Evolutionary conservation across 305 asterid genomes (phyloP), one percentile per base, ranked within the genome.

Genomic region (Rubia peregrina): DNA sequence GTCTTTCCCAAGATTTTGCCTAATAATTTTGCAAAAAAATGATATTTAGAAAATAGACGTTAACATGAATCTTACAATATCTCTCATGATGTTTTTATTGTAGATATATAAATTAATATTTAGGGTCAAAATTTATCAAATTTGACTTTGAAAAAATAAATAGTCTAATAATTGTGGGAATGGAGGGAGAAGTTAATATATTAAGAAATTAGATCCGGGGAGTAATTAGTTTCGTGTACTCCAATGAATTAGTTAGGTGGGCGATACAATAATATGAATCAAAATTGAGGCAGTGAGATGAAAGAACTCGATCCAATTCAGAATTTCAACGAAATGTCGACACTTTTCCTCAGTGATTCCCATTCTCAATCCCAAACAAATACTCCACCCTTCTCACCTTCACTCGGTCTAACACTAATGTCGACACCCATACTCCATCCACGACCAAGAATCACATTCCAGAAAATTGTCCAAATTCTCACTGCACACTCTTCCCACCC

Each of bases 371-470:
- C 4, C 22, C 0, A 36, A 13, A 41, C 42, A 26, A 44, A 14
- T 21, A 44, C n/a, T 48, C 66, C 55, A n/a, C 46, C n/a, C 10
- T 76, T 57, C 26, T 46, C 42, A 65, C 61, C 71, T 72, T 64
- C 41, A 36, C 56, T 48, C 17, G 5, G 16, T 11, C 24, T 51
- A 40, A 42, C 69, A 73, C 68, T 41, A 73, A 83, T 88, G 91
- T 80, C 91, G 88, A 84, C 95, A 86, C 82, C 19, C 51, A 75
- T 9, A 53, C 72, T 38, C 72, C 72, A 69, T 69, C 65, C 16
- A 21, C 40, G 13, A 44, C 10, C 22, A 9, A 51, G 26, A 33
- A 61, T 64, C 40, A 10, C 30, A 33, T 38, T 13, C 38, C 5
- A 70, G 11, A 64, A 11, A 9, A 14, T 33, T 17, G 57, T 46